Conservation (phyloP, 164 flowering plant species). For the Chimonanthus praecox region DNA sequence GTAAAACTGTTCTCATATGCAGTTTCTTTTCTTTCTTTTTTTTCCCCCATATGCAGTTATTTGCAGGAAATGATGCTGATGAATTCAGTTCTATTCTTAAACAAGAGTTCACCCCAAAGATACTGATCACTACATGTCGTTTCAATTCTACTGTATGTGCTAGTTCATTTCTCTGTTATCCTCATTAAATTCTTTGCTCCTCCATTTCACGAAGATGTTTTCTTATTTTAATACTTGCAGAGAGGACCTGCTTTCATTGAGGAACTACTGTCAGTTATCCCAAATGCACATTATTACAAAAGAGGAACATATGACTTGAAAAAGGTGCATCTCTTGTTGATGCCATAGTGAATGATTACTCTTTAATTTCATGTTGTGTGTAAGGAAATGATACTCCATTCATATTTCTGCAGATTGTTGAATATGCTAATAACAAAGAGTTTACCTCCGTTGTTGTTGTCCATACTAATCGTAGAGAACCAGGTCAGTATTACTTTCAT, state of each 20-base stretch:
- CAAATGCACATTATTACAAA: conserved; percentile 77
- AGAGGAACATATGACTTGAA: conserved; percentile 97
- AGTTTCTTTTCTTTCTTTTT: conserved; percentile 27
- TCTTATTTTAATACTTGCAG: conserved; percentile 32
- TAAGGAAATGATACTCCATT: not conserved
- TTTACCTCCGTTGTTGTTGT: conserved; percentile 84
- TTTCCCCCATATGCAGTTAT: conserved; percentile 42
- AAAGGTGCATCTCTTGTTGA: conserved; percentile 40
- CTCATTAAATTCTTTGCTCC: not conserved
- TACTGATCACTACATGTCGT: conserved; percentile 84
- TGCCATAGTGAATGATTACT: not conserved
- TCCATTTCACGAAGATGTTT: not conserved
- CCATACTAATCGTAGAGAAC: conserved; percentile 88
- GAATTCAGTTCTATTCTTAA: conserved; percentile 71
- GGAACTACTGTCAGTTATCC: conserved; percentile 75
- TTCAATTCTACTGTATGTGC: conserved; percentile 74
- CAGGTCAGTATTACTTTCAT: conserved; percentile 42
- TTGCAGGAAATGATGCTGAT: conserved; percentile 83
- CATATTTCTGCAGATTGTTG: conserved; percentile 55
- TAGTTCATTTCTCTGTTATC: not conserved
- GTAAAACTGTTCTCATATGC: conserved; percentile 10
- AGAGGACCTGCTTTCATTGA: conserved; percentile 86
- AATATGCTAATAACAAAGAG: conserved; percentile 73
- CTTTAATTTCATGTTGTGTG: not conserved
- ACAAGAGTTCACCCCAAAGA: conserved; percentile 47